Conservation (phyloP, 192 early-diverging fungal species). For the Allomyces javanicus region DNA sequence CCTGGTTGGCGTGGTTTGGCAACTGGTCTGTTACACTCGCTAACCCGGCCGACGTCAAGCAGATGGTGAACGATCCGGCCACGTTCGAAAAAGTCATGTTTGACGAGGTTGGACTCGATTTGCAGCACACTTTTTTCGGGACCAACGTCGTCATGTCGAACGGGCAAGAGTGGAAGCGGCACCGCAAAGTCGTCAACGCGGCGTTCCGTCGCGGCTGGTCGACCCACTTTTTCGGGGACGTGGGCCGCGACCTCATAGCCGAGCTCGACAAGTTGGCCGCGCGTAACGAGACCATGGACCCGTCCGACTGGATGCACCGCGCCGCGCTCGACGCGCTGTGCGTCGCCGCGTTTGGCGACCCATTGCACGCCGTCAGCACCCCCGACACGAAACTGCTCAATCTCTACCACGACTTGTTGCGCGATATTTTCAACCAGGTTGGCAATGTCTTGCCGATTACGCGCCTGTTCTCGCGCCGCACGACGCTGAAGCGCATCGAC, state of each 20-base stretch:
- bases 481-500: not conserved
- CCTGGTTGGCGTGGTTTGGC: not conserved
- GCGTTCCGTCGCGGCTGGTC: slow-evolving; percentile 24
- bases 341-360: not conserved
- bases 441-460: not conserved
- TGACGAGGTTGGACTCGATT: not conserved
- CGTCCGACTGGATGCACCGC: not conserved
- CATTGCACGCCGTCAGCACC: not conserved
- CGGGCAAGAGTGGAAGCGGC: slow-evolving; percentile 19
- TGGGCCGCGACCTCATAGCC: slow-evolving; percentile 9
- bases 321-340: not conserved
- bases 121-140: not conserved
- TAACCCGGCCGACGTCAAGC: slow-evolving; percentile 4
- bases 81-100: not conserved
- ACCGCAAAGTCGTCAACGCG: slow-evolving; percentile 22
- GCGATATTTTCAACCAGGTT: not conserved
- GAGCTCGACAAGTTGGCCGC: slow-evolving; percentile 9
- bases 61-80: not conserved
- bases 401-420: not conserved
- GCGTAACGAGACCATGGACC: not conserved
- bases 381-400: not conserved
- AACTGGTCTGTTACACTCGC: not conserved
- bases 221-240: slow-evolving; percentile 5
- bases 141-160: slow-evolving; percentile 17
- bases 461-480: not conserved